Conservation (phyloP, 2,329 filamentous ascomycete species). For the Cyphellophora europaea region DNA sequence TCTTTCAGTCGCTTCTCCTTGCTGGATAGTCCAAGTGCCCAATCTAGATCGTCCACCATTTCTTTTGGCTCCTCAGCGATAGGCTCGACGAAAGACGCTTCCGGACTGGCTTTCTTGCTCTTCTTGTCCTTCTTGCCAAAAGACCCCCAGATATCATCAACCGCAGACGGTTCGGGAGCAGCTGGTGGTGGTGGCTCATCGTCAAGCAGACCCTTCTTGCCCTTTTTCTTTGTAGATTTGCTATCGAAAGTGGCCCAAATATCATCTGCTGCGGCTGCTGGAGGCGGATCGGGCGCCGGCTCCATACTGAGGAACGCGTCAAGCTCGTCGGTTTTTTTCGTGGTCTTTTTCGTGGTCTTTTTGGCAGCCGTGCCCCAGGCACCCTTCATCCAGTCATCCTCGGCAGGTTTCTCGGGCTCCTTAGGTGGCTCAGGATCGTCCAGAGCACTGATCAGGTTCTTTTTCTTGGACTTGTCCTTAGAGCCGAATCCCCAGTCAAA, state of each 20-base stretch:
- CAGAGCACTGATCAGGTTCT: conserved; percentile 20
- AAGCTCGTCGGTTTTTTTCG: conserved; percentile 20
- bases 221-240: conserved; percentile 19
- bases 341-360: conserved; percentile 24
- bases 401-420: conserved; percentile 18
- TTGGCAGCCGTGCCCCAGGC: conserved; percentile 33
- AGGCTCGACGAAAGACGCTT: conserved; percentile 12
- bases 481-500: conserved; percentile 22
- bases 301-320: too few species aligned
- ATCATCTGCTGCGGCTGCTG: conserved; percentile 17
- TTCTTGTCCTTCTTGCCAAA: conserved; percentile 19
- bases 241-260: conserved; percentile 17
- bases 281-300: conserved; percentile 15
- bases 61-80: conserved; percentile 18
- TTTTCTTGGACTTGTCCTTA: conserved; percentile 29
- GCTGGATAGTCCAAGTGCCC: conserved; percentile 19
- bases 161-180: conserved; percentile 15
- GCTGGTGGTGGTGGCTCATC: conserved; percentile 15
- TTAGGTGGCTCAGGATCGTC: conserved; percentile 24
- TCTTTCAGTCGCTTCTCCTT: conserved; percentile 23
- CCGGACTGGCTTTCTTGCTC: conserved; percentile 19
- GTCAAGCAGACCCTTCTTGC: conserved; percentile 13
- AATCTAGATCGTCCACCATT: conserved; percentile 21
- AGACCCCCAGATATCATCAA: conserved; percentile 16
- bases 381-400: conserved; percentile 25